Percentiles rank a stretch among this genome's conserved stretches.
Evolutionary conservation across 2,329 filamentous ascomycete genomes (phyloP).

Genomic region (Rhinocladiella mackenziei): DNA sequence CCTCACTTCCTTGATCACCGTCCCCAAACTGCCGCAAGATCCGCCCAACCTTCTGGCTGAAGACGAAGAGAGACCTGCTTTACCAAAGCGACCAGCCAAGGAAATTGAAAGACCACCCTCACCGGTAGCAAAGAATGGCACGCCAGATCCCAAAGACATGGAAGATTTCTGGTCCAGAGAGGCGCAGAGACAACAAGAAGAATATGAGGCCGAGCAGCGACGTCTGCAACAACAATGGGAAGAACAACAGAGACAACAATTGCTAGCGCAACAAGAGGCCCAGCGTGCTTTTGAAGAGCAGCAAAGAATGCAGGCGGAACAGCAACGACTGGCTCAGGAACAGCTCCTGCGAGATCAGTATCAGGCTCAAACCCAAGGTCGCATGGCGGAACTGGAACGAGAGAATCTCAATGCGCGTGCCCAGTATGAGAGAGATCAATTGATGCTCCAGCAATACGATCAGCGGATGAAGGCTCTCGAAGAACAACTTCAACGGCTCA

Average conservation of each 20-base stretch:
- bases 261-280: constrained; percentile 76
- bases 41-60: constrained; percentile 84
- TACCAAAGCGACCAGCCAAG: constrained; percentile 69
- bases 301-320: constrained; percentile 78
- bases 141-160: constrained; percentile 83
- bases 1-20: constrained; percentile 89
- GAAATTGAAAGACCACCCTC: constrained; percentile 68
- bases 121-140: constrained; percentile 61
- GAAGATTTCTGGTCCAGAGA: constrained; percentile 98
- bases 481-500: constrained; percentile 76
- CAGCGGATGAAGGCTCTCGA: constrained; percentile 90
- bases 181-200: constrained; percentile 82
- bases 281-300: constrained; percentile 97
- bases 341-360: constrained; percentile 83
- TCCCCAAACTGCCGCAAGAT: constrained; percentile 92
- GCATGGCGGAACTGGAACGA: constrained; percentile 89
- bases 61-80: constrained; percentile 74
- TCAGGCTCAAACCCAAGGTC: constrained; percentile 88
- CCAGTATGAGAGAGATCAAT: constrained; percentile 94
- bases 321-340: constrained; percentile 86
- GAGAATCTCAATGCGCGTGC: constrained; percentile 92
- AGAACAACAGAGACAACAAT: constrained; percentile 72
- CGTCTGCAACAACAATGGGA: constrained; percentile 84
- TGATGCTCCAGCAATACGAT: constrained; percentile 96
- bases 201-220: constrained; percentile 91